phyloP scores from a whole-genome alignment of 176 grass and related monocot genomes.

The Rhynchospora breviuscula region DNA sequence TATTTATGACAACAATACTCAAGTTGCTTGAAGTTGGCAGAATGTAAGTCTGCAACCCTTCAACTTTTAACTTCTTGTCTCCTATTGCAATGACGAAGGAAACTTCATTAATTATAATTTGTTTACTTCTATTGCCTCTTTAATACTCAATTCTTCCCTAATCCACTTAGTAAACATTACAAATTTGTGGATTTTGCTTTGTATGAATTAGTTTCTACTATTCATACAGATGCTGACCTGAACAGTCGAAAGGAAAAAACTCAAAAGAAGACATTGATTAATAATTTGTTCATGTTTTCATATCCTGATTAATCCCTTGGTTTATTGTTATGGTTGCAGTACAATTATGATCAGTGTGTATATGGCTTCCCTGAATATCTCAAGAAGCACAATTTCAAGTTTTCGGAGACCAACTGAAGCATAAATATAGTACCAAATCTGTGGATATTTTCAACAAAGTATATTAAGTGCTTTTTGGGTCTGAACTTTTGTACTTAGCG shows the following conservation, averaged over 20 bases:
- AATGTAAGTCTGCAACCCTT: not conserved
- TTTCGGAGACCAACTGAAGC: conserved; percentile 41
- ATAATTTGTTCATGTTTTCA: not conserved
- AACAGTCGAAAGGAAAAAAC: not conserved
- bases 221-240: not conserved
- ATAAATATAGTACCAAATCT: not conserved
- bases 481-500: not conserved
- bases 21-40: not conserved
- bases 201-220: not conserved
- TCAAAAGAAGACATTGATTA: not conserved
- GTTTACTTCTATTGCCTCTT: not conserved
- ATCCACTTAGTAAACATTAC: not conserved
- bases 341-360: conserved; percentile 71
- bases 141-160: not conserved
- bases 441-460: conserved; percentile 3
- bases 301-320: not conserved
- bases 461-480: not conserved
- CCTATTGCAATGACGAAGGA: not conserved
- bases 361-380: conserved; percentile 82
- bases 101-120: not conserved
- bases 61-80: not conserved
- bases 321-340: conserved; percentile 36
- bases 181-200: not conserved
- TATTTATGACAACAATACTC: not conserved
- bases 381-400: conserved; percentile 65